Base-by-base conservation (phyloP, 2,329 filamentous ascomycete genomes). In the Zymoseptoria crescenta region DNA sequence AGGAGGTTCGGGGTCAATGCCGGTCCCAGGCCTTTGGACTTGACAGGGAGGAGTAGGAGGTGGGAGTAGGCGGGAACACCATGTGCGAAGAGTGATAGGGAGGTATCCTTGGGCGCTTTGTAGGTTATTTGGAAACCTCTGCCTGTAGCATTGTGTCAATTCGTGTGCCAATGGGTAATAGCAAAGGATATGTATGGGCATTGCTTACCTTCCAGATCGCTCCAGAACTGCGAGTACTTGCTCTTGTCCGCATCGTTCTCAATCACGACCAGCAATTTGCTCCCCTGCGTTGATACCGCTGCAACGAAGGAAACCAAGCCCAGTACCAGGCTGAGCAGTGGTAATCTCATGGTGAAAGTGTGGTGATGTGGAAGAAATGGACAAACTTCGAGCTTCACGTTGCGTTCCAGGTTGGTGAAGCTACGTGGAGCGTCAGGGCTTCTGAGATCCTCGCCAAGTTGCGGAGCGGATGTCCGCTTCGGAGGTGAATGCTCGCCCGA, bases 21-120 rank as follows among this genome's bases (percentile, higher is more conserved):
- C 64, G 93, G 91, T 58, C 94, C 94, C 61, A 96, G 88, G 62
- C 90, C 92, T 83, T 99, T 99, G 30, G 89, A 85, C 76, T 93
- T 96, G 61, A 87, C 85, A 56, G 94, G 94, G 64, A 97, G 84
- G 67, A 99, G 82, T 64, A 97, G 76, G 65, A 97, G 79, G 76
- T 99, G 93, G 77, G 97, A 93, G 76, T 92, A 97, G 64, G 84
- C 85, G 74, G 88, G 86, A 78, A 94, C 90, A 72, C 93, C 94
- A 64, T 94, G 85, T 72, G 85, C 81, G 79, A 96, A 96, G 65
- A 99, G 81, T 55, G 84, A 82, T 68, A 97, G 77, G 55, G 81
- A 80, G 56, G 91, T 84, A 73, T 84, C 88, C 78, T 94, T 94
- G 62, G 91, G 89, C 7, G 91, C 91, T 74, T 92, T 85, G 73